These are phyloP conservation scores for Colletotrichum ledebouriae DNA, from an alignment of 2,329 filamentous ascomycete species.

Conservation along the genomic window DNA sequence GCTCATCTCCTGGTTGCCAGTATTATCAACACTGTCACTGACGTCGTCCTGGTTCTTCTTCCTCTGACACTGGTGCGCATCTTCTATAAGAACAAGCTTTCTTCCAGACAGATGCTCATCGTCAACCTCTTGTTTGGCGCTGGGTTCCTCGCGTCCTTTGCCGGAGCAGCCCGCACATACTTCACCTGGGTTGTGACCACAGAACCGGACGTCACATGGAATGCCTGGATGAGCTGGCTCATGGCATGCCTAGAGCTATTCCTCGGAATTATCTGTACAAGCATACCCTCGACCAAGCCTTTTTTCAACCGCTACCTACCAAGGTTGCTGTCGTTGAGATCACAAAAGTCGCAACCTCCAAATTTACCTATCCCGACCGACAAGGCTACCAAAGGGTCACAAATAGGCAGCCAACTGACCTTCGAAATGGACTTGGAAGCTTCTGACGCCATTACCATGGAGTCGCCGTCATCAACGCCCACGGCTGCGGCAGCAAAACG, in stretches of 20 bases:
- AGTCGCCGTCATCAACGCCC: slow-evolving; percentile 14
- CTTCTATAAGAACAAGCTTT: slow-evolving; percentile 55
- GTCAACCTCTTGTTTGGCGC: slow-evolving; percentile 63
- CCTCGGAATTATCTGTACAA: slow-evolving; percentile 61
- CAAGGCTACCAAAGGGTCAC: slow-evolving; percentile 24
- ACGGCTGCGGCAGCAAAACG: not conserved
- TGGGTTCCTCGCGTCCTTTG: slow-evolving; percentile 61
- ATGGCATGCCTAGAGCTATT: slow-evolving; percentile 56
- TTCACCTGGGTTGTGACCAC: slow-evolving; percentile 50
- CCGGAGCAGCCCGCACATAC: slow-evolving; percentile 55
- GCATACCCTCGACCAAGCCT: slow-evolving; percentile 59
- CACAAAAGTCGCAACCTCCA: not conserved
- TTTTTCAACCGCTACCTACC: slow-evolving; percentile 58
- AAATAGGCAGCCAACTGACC: slow-evolving; percentile 18
- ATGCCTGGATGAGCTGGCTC: slow-evolving; percentile 53
- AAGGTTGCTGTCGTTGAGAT: slow-evolving; percentile 43
- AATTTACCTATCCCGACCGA: slow-evolving; percentile 1
- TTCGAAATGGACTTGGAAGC: slow-evolving; percentile 8
- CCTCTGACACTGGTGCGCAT: slow-evolving; percentile 61
- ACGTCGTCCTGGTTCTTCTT: slow-evolving; percentile 67
- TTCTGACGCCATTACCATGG: not conserved
- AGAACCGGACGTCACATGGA: slow-evolving; percentile 54
- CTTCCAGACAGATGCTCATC: slow-evolving; percentile 59
- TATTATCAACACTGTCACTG: slow-evolving; percentile 71
- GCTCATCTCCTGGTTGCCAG: slow-evolving; percentile 66